Percentiles rank a stretch among this genome's conserved stretches.
phyloP scores from a whole-genome alignment of 495 filamentous ascomycete genomes.

The Neurospora sp. region DNA sequence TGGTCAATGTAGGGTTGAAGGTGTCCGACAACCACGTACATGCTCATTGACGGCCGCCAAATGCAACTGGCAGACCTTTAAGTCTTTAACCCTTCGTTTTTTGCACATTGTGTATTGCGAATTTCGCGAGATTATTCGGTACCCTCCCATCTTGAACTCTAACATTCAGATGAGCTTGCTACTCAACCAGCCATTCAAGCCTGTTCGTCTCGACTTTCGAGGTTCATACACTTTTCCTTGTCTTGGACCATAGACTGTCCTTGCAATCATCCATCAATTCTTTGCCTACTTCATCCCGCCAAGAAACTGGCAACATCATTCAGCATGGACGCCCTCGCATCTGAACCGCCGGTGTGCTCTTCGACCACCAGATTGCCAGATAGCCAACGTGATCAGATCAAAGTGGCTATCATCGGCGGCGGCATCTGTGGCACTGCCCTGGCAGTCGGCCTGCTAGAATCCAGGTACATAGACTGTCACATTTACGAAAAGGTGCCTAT shows the following conservation, averaged over 20 bases:
- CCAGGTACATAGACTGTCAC: slow-evolving; percentile 21
- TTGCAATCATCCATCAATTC: neutral
- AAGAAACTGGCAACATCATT: neutral
- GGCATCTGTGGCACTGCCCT: slow-evolving; percentile 28
- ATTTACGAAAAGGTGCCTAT: slow-evolving; percentile 22
- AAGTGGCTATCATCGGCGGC: slow-evolving; percentile 26
- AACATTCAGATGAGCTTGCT: neutral
- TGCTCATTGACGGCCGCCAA: too few species aligned
- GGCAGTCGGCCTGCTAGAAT: slow-evolving; percentile 17
- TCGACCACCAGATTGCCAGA: neutral
- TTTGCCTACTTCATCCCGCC: neutral
- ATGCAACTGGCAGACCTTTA: too few species aligned
- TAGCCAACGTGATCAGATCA: slow-evolving; percentile 2
- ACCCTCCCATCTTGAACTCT: too few species aligned
- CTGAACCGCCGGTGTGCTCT: neutral
- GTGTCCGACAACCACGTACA: too few species aligned
- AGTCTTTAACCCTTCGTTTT: too few species aligned
- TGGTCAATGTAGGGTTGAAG: too few species aligned
- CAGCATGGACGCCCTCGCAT: neutral
- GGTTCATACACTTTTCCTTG: neutral
- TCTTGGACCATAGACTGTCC: neutral
- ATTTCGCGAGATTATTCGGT: too few species aligned
- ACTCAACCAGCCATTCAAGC: neutral
- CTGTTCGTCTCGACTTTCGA: neutral
- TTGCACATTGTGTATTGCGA: too few species aligned